These are phyloP conservation scores for Celoporthe dispersa DNA, from an alignment of 2,329 filamentous ascomycete genomes.

Conservation along the genomic window DNA sequence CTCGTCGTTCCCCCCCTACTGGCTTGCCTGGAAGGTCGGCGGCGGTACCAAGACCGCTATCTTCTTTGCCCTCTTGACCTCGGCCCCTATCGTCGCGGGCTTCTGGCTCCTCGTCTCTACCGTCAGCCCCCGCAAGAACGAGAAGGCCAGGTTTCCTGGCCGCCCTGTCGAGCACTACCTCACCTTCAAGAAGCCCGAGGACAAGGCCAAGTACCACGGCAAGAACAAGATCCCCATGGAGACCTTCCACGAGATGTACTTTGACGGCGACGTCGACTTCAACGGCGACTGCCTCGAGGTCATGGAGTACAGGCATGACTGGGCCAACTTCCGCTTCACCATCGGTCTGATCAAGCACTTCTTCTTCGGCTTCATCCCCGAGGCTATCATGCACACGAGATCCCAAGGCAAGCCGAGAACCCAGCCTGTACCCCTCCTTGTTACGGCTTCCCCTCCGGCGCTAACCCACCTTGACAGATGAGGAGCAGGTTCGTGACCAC, in stretches of 20 bases:
- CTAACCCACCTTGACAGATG: slow-evolving; percentile 59
- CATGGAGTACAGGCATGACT: slow-evolving; percentile 94
- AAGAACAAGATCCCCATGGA: slow-evolving; percentile 84
- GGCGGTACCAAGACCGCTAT: slow-evolving; percentile 86
- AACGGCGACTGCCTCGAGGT: slow-evolving; percentile 90
- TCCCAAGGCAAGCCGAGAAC: slow-evolving; percentile 69
- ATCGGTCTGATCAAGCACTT: slow-evolving; percentile 85
- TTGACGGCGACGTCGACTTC: slow-evolving; percentile 91
- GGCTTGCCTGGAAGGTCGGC: slow-evolving; percentile 79
- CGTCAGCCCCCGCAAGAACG: slow-evolving; percentile 86
- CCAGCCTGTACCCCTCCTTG: not conserved
- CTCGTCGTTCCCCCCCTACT: slow-evolving; percentile 75
- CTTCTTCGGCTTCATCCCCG: slow-evolving; percentile 83
- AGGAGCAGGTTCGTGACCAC: slow-evolving; percentile 96
- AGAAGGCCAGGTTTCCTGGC: slow-evolving; percentile 86
- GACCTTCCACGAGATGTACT: slow-evolving; percentile 98
- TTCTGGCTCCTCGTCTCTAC: slow-evolving; percentile 84
- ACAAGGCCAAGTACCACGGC: slow-evolving; percentile 71
- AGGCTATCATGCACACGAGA: slow-evolving; percentile 89
- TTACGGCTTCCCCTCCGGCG: not conserved
- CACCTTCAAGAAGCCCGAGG: slow-evolving; percentile 71
- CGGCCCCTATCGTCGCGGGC: slow-evolving; percentile 75
- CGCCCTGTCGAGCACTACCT: slow-evolving; percentile 90
- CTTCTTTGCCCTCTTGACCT: slow-evolving; percentile 81
- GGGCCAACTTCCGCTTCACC: slow-evolving; percentile 94